Evolutionary conservation across 2,329 filamentous ascomycete genomes (phyloP).

Genomic region (Thielaviopsis punctulata): DNA sequence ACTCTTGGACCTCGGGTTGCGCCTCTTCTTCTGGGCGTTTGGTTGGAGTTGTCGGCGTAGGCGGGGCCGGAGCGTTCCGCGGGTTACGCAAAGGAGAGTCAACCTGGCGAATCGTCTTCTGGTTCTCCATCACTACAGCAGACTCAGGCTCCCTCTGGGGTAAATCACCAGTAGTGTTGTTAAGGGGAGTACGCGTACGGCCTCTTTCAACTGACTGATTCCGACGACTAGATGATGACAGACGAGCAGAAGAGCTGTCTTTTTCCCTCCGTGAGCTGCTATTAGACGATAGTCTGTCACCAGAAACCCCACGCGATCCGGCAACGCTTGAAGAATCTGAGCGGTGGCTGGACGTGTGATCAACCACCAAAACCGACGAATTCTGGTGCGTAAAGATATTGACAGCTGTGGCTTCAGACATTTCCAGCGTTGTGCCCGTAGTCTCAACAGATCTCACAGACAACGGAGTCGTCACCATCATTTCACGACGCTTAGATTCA

Average conservation of each 20-base stretch:
- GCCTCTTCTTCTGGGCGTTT: conserved; percentile 17
- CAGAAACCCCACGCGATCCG: conserved; percentile 11
- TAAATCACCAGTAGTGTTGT: not conserved
- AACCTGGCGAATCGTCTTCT: conserved; percentile 35
- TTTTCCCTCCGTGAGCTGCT: not conserved
- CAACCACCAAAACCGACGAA: conserved; percentile 42
- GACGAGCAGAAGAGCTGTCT: not conserved
- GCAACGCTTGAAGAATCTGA: conserved; percentile 26
- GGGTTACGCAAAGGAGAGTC: conserved; percentile 48
- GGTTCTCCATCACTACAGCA: conserved; percentile 21
- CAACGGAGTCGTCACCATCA: conserved; percentile 29
- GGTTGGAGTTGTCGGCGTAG: conserved; percentile 15
- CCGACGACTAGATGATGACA: not conserved
- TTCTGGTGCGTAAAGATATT: conserved; percentile 48
- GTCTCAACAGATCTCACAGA: conserved; percentile 44
- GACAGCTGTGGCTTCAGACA: conserved; percentile 45
- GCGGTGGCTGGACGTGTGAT: conserved; percentile 32
- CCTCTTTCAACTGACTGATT: conserved; percentile 1
- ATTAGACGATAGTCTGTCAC: not conserved
- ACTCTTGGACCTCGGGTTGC: conserved; percentile 1
- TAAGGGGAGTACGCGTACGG: conserved; percentile 2
- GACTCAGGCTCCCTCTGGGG: not conserved
- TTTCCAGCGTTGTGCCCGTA: conserved; percentile 41
- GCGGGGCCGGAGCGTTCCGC: conserved; percentile 38
- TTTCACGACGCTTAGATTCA: conserved; percentile 7